A percentile compares a stretch with the other conserved stretches of the same genome.
phyloP scores from a whole-genome alignment of 1,284 basidiomycete genomes.

The Phlebopus sp. region DNA sequence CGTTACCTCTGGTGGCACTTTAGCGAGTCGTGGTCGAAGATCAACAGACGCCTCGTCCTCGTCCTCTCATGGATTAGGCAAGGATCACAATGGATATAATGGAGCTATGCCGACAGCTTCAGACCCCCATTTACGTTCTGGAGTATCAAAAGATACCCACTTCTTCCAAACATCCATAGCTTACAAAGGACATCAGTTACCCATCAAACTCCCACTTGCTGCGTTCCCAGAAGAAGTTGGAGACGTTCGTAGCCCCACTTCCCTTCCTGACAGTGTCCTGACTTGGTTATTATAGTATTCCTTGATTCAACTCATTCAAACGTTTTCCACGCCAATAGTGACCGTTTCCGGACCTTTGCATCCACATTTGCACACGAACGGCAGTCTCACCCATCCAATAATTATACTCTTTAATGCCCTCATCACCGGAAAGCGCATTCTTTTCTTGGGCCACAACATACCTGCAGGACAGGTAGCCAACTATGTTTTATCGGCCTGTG shows the following conservation, averaged over 20 bases:
- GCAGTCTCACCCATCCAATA: conserved; percentile 87
- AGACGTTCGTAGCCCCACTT: conserved; percentile 60
- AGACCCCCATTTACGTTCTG: conserved; percentile 45
- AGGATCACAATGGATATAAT: conserved; percentile 25
- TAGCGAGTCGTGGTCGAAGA: conserved; percentile 50
- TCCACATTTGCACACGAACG: conserved; percentile 91
- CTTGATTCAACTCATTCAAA: conserved; percentile 85
- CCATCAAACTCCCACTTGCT: conserved; percentile 83
- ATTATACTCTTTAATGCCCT: conserved; percentile 95
- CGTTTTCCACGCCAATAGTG: conserved; percentile 72
- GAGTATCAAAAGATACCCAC: conserved; percentile 83
- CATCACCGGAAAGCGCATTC: conserved; percentile 88
- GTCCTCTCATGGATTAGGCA: conserved; percentile 44
- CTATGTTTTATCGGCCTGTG: conserved; percentile 91
- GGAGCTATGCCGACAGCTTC: conserved; percentile 38
- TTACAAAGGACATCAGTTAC: conserved; percentile 77
- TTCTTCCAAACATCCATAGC: conserved; percentile 84
- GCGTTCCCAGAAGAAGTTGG: conserved; percentile 94
- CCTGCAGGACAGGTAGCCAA: conserved; percentile 86
- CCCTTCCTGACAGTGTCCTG: conserved; percentile 6
- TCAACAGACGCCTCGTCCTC: conserved; percentile 72
- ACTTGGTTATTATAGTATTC: conserved; percentile 67
- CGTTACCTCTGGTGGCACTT: conserved; percentile 36
- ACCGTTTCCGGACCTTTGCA: conserved; percentile 76
- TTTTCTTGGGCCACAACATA: conserved; percentile 87